A percentile compares a stretch with the other conserved stretches of the same genome.
phyloP scores from a whole-genome alignment of 441 rosid species.

The Erysimum pusillum region DNA sequence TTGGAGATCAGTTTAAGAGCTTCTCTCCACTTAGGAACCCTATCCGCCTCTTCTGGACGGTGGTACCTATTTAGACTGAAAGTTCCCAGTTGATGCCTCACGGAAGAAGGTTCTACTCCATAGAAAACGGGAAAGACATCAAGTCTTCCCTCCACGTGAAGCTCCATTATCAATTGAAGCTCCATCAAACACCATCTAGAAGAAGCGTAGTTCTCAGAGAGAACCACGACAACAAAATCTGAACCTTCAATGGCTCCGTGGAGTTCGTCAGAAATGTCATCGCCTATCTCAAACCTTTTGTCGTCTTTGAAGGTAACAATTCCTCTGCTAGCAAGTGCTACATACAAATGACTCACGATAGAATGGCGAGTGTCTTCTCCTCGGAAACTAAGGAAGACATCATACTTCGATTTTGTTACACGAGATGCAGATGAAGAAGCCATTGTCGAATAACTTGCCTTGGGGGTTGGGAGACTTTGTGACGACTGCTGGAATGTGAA shows the following conservation, averaged over 20 bases:
- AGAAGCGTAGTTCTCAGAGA: slow-evolving; percentile 28
- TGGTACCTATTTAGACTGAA: background rate
- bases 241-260: slow-evolving; percentile 25
- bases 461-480: background rate
- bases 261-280: slow-evolving; percentile 20
- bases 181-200: slow-evolving; percentile 43
- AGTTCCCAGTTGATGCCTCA: slow-evolving; percentile 19
- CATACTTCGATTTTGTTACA: background rate
- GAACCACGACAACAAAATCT: background rate
- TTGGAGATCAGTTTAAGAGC: slow-evolving; percentile 10
- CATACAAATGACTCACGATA: slow-evolving; percentile 38
- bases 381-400: slow-evolving; percentile 43
- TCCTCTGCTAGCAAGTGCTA: slow-evolving; percentile 19
- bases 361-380: slow-evolving; percentile 27
- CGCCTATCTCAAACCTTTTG: slow-evolving; percentile 22
- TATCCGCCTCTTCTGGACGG: background rate
- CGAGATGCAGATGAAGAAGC: background rate
- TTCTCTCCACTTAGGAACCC: slow-evolving; percentile 26
- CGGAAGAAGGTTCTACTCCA: slow-evolving; percentile 23
- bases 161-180: slow-evolving; percentile 30
- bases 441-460: background rate
- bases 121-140: slow-evolving; percentile 25
- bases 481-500: too few relatives aligned
- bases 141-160: background rate
- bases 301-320: slow-evolving; percentile 30